Evolutionary conservation across 495 filamentous ascomycete genomes (phyloP).

Genomic region (Sphaerosporella brunnea): DNA sequence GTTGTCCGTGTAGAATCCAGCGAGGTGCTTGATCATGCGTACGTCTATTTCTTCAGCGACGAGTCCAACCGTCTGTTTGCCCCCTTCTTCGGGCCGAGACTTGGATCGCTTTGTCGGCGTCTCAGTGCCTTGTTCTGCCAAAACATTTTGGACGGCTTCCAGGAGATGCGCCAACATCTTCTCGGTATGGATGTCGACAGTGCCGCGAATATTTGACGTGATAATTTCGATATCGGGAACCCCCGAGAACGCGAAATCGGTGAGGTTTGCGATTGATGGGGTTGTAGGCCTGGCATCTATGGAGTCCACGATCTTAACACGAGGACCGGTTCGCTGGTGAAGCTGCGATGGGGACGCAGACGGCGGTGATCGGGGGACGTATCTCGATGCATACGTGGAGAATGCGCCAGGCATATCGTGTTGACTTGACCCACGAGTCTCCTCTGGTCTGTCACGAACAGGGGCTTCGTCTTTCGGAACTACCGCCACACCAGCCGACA

Average conservation of each 20-base stretch:
- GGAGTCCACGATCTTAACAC: slow-evolving; percentile 14
- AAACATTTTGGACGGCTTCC: slow-evolving; percentile 34
- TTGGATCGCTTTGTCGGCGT: slow-evolving; percentile 11
- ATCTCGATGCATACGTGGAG: slow-evolving; percentile 31
- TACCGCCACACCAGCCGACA: slow-evolving; percentile 8
- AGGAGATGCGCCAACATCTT: slow-evolving; percentile 47
- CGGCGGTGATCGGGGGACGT: slow-evolving; percentile 10
- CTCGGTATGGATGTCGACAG: slow-evolving; percentile 51
- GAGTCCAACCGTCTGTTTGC: slow-evolving; percentile 33
- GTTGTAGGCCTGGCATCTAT: slow-evolving; percentile 1
- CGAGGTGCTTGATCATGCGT: slow-evolving; percentile 36
- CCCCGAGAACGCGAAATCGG: background rate
- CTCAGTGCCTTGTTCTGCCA: slow-evolving; percentile 22
- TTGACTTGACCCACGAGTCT: slow-evolving; percentile 18
- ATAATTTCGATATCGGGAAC: slow-evolving; percentile 34
- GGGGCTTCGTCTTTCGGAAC: slow-evolving; percentile 2
- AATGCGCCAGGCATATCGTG: slow-evolving; percentile 41
- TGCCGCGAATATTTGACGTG: slow-evolving; percentile 37
- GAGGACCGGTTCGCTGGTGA: slow-evolving; percentile 3
- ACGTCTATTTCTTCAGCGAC: slow-evolving; percentile 28
- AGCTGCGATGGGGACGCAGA: slow-evolving; percentile 7
- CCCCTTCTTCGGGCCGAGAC: background rate
- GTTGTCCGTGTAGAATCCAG: slow-evolving; percentile 26
- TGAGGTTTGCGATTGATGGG: background rate
- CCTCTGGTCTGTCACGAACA: slow-evolving; percentile 18